Evolutionary conservation across 2,329 filamentous ascomycete genomes (phyloP), one percentile per base, ranked within the genome.

Genomic region (Calonectria pseudoreteaudii): DNA sequence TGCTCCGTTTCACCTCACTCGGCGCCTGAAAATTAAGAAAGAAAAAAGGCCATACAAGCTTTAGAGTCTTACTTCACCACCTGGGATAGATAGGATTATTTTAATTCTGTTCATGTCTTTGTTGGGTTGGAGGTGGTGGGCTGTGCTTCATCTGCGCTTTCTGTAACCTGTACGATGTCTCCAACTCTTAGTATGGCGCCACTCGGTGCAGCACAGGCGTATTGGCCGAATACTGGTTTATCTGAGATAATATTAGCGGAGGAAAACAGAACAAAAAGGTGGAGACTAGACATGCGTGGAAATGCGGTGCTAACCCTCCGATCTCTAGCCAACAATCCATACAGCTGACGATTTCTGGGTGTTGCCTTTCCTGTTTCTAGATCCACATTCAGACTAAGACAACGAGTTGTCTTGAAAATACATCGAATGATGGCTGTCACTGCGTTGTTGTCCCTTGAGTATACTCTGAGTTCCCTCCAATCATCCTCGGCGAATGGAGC

Each of bases 221-320:
- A 67, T 23, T 67, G 65, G 6, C 65, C 65, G n/a, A 67, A 67
- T 1, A 67, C 65, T 4, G 47, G 65, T 30, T 67, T 67, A 53
- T 67, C 65, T 67, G 10, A 1, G 18, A 20, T 11, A 20, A 0
- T 30, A 16, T 38, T 14, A 38, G 47, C 14, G 36, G 23, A 38
- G n/a, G 2, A 7, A 23, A 13, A 26, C 14, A 13, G n/a, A 28
- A n/a, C 23, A 38, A 0, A 50, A 31, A 31, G 10, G 20, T 28
- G 31, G 23, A 4, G 8, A 16, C 10, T 28, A 3, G 23, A 18
- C 65, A n/a, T 53, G 52, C 65, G 65, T 20, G 65, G 65, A 53
- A 53, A 52, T 23, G 31, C 47, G 34, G 31, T 30, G 23, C 52
- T 53, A 10, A 67, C 65, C 11, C 47, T 47, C 23, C 65, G 65